Percentiles rank a stretch among this genome's conserved stretches.
These are phyloP conservation scores for Penicillium samsonianum DNA, from an alignment of 495 filamentous ascomycete species.

Conservation along the genomic window DNA sequence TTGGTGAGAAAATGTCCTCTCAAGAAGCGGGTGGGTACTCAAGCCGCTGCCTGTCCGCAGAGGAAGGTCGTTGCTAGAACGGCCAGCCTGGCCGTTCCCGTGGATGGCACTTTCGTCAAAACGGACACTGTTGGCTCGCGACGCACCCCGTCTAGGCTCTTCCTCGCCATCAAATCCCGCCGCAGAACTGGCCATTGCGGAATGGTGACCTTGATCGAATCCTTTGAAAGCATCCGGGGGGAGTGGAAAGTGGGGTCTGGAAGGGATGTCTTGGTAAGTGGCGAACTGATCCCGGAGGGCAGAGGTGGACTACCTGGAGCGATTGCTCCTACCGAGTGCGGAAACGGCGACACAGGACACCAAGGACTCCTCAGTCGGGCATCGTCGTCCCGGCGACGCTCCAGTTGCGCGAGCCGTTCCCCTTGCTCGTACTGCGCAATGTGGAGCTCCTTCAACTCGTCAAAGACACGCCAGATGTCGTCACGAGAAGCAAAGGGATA, in stretches of 20 bases:
- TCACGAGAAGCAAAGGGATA: conserved; percentile 64
- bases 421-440: conserved; percentile 74
- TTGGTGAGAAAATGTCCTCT: conserved; percentile 89
- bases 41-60: conserved; percentile 77
- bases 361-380: conserved; percentile 81
- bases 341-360: conserved; percentile 78
- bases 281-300: conserved; percentile 3
- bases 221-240: conserved; percentile 73
- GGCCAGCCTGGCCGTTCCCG: conserved; percentile 76
- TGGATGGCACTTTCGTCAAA: conserved; percentile 97
- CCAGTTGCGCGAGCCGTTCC: conserved; percentile 76
- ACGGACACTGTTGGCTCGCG: conserved; percentile 95
- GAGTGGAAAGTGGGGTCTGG: conserved; percentile 75
- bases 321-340: conserved; percentile 66
- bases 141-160: conserved; percentile 87
- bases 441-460: conserved; percentile 83
- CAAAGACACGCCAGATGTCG: conserved; percentile 84
- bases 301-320: conserved; percentile 65
- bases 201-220: conserved; percentile 78
- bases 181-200: conserved; percentile 60
- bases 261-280: conserved; percentile 11
- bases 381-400: conserved; percentile 81
- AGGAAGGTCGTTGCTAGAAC: conserved; percentile 77
- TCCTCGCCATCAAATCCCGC: conserved; percentile 86
- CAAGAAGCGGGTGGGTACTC: conserved; percentile 79